Percentiles rank a stretch among this genome's conserved stretches.
Evolutionary conservation across 805 yeast genomes (phyloP).

Genomic region (Priceomyces fermenticarens): DNA sequence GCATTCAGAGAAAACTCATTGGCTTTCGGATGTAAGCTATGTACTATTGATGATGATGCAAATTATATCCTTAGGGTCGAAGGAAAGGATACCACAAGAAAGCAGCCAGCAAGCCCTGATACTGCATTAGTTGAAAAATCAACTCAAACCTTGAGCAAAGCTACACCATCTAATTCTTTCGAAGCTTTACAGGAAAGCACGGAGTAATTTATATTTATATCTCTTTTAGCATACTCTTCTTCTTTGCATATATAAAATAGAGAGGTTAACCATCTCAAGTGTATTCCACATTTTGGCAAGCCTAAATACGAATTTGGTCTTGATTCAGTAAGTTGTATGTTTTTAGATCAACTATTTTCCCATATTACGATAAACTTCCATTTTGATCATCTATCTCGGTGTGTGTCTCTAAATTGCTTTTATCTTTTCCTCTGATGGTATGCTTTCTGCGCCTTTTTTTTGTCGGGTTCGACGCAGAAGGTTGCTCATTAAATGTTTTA

Average conservation of each 20-base stretch:
- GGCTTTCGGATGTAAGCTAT: constrained; percentile 49
- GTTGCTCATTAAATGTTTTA: constrained; percentile 22
- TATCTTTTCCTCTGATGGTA: not conserved
- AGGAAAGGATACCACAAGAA: not conserved
- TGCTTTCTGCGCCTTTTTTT: constrained; percentile 26
- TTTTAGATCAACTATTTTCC: too few species aligned
- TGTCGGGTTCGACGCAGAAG: constrained; percentile 4
- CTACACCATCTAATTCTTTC: not conserved
- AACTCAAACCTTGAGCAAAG: too few species aligned
- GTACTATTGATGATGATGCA: constrained; percentile 35
- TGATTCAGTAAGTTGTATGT: too few species aligned
- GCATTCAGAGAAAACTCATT: constrained; percentile 37
- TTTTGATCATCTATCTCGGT: too few species aligned
- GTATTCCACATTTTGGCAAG: not conserved
- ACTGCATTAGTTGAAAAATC: not conserved
- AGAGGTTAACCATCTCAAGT: not conserved
- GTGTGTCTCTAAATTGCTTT: not conserved
- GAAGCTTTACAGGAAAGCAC: not conserved
- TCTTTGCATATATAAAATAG: not conserved
- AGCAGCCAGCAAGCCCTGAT: not conserved
- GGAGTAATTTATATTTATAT: too few species aligned
- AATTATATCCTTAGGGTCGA: constrained; percentile 17
- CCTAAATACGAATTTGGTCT: too few species aligned
- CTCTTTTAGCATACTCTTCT: not conserved
- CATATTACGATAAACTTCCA: too few species aligned